Conservation (phyloP, 805 yeast genomes). For the Starmerella stigmatis region DNA sequence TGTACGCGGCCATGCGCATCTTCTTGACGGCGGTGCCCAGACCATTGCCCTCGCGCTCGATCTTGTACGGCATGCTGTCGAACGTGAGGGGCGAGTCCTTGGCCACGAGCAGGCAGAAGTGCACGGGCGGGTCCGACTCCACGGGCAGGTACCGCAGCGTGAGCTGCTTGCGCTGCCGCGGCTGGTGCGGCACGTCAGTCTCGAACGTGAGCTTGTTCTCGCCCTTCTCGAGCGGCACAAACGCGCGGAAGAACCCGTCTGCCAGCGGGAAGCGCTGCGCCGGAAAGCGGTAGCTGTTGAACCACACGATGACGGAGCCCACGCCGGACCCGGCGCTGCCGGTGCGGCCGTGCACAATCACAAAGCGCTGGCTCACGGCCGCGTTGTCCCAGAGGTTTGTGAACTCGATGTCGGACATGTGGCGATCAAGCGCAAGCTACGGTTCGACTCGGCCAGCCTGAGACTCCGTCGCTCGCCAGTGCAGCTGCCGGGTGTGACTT, state of each 20-base stretch:
- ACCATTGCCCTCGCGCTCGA: constrained; percentile 43
- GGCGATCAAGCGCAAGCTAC: no score
- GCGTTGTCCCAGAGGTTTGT: constrained; percentile 27
- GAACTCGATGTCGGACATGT: constrained; percentile 24
- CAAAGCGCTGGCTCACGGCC: constrained; percentile 27
- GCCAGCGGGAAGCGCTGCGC: constrained; percentile 61
- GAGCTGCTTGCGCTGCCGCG: constrained; percentile 24
- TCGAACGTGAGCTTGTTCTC: constrained; percentile 46
- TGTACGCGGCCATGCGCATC: constrained; percentile 67
- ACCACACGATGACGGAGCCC: constrained; percentile 37
- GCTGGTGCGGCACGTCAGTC: constrained; percentile 22
- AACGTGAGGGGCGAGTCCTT: constrained; percentile 59
- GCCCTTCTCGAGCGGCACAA: constrained; percentile 63
- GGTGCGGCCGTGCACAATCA: constrained; percentile 32
- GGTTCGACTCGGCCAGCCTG: no score
- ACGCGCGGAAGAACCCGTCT: constrained; percentile 60
- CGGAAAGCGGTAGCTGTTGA: constrained; percentile 43
- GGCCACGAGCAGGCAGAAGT: constrained; percentile 66
- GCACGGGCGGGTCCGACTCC: constrained; percentile 61
- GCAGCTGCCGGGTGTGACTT: neutral
- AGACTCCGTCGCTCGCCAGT: no score
- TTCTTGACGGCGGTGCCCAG: constrained; percentile 62
- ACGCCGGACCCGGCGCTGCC: constrained; percentile 27
- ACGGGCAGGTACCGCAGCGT: constrained; percentile 45
- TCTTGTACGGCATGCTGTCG: constrained; percentile 49